Evolutionary conservation across 805 yeast genomes (phyloP).

Genomic region (Tetrapisispora namnaoensis): DNA sequence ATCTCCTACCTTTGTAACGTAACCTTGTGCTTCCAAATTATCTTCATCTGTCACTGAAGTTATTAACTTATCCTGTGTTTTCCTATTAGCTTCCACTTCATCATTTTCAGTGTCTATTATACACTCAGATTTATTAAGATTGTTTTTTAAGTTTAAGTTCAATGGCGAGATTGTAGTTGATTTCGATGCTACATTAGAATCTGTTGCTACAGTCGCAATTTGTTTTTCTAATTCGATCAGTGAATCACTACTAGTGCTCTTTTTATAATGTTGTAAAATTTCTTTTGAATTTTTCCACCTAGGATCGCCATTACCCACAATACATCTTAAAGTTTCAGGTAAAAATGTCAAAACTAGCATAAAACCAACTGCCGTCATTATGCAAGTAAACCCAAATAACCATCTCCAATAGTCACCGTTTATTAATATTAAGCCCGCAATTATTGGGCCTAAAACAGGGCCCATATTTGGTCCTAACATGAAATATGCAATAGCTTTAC

Average conservation of each 20-base stretch:
- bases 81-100: background rate
- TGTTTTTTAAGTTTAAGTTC: conserved; percentile 15
- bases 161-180: background rate
- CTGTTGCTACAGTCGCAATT: background rate
- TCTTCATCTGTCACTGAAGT: background rate
- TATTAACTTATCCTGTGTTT: background rate
- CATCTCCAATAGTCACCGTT: conserved; percentile 73
- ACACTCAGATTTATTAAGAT: background rate
- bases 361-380: conserved; percentile 49
- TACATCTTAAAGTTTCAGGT: conserved; percentile 71
- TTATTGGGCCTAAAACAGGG: conserved; percentile 75
- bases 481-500: conserved; percentile 72
- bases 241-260: background rate
- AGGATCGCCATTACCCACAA: conserved; percentile 45
- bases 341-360: conserved; percentile 44
- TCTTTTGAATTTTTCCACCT: conserved; percentile 15
- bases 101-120: background rate
- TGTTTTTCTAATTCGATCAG: background rate
- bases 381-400: conserved; percentile 70
- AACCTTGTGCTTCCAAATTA: background rate
- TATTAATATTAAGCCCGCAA: conserved; percentile 68
- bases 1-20: background rate
- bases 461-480: conserved; percentile 85
- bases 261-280: background rate
- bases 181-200: background rate